Evolutionary conservation across 148 eudicot species (phyloP).

Genomic region (Drosera capensis): DNA sequence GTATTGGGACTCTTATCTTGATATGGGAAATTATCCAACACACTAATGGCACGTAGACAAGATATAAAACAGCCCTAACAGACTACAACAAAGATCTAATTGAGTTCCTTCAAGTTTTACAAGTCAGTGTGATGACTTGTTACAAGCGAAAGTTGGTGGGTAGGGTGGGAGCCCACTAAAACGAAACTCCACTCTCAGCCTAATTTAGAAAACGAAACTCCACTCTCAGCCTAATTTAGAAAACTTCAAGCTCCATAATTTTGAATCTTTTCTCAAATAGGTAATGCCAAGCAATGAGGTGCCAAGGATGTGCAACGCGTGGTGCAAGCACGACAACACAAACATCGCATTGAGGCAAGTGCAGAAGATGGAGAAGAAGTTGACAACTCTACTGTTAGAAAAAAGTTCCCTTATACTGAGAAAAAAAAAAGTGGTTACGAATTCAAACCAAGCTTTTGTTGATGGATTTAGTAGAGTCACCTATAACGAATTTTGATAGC

Average conservation of each 20-base stretch:
- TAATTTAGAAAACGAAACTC: conserved; percentile 1
- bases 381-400: background rate
- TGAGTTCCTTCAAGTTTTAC: too few species aligned
- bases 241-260: conserved; percentile 7
- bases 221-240: conserved; percentile 9
- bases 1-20: too few species aligned
- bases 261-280: conserved; percentile 3
- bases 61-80: too few species aligned
- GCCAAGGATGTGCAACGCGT: conserved; percentile 20
- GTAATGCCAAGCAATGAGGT: conserved; percentile 1
- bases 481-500: too few species aligned
- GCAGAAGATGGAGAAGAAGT: background rate
- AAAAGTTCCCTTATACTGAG: too few species aligned
- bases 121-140: too few species aligned
- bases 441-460: too few species aligned
- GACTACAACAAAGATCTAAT: too few species aligned
- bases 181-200: too few species aligned
- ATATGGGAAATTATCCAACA: too few species aligned
- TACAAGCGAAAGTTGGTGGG: conserved; percentile 42
- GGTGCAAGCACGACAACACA: conserved; percentile 10
- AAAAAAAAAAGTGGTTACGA: background rate
- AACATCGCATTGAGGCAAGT: background rate
- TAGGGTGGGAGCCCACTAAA: conserved; percentile 41
- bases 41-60: too few species aligned
- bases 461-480: too few species aligned